Evolutionary conservation across 164 flowering plant species (phyloP).

Genomic region (Kalanchoe fedtschenkoi): DNA sequence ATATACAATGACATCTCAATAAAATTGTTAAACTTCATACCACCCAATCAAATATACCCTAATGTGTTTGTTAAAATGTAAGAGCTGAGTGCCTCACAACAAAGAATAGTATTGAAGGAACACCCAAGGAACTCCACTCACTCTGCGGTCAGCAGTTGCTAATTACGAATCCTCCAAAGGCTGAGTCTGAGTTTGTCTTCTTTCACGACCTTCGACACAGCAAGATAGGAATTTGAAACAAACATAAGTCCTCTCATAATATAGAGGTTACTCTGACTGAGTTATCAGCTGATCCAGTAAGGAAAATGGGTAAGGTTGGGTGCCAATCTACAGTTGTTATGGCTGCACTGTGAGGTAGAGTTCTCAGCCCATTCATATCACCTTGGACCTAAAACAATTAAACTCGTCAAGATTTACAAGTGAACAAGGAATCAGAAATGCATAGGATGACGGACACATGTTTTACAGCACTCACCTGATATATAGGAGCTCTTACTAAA

Average conservation of each 20-base stretch:
- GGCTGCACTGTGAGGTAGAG: constrained; percentile 68
- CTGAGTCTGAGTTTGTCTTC: no score
- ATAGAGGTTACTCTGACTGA: constrained; percentile 73
- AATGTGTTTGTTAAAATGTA: no score
- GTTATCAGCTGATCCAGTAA: constrained; percentile 93
- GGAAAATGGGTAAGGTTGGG: constrained; percentile 70
- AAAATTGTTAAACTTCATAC: no score
- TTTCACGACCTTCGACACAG: no score
- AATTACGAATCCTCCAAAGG: no score
- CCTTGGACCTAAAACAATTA: constrained; percentile 44
- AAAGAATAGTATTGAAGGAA: no score
- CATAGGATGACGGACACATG: background rate
- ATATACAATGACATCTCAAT: no score
- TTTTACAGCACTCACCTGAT: constrained; percentile 37
- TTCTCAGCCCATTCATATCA: constrained; percentile 39
- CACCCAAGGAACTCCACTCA: no score
- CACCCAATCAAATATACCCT: no score
- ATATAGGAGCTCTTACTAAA: constrained; percentile 79
- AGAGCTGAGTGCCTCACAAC: no score
- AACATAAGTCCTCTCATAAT: constrained; percentile 2
- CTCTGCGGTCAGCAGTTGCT: no score
- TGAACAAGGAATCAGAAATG: background rate
- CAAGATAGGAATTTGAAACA: background rate
- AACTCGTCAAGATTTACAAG: background rate
- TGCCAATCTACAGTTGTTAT: constrained; percentile 95